Evolutionary conservation across 208 protist genomes (phyloP).

Genomic region (Acanthamoeba rhysodes): DNA sequence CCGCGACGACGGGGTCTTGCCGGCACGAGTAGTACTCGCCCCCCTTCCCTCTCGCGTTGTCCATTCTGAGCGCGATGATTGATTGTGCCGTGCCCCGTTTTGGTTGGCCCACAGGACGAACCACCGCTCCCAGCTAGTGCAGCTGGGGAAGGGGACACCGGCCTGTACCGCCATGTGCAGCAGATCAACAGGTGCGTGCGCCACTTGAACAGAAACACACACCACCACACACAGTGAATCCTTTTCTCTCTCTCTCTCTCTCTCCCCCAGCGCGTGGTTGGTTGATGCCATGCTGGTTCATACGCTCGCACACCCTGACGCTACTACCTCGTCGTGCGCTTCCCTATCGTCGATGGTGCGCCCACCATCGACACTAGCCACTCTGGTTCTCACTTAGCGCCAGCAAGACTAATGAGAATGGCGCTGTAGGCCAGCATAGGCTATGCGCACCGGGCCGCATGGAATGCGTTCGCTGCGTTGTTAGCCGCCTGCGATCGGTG

Average conservation of each 20-base stretch:
- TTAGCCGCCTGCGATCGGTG: not conserved
- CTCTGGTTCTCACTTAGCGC: not conserved
- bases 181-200: constrained; percentile 22
- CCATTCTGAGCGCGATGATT: not conserved
- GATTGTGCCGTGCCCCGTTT: not conserved
- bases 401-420: not conserved
- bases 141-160: not conserved
- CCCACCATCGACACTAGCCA: too few species aligned
- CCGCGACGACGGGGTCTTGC: not conserved
- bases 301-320: not conserved
- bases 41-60: not conserved
- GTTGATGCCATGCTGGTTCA: not conserved
- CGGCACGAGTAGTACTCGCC: not conserved
- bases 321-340: not conserved
- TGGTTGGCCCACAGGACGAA: not conserved
- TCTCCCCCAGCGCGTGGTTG: not conserved
- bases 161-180: not conserved
- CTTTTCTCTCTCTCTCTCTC: not conserved
- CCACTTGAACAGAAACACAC: too few species aligned
- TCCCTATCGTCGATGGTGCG: not conserved
- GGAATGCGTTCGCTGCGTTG: not conserved
- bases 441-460: not conserved
- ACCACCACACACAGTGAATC: too few species aligned
- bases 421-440: not conserved
- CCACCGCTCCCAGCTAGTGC: not conserved